These are phyloP conservation scores for Malassezia yamatoensis DNA, from an alignment of 1,284 basidiomycete genomes.

Conservation along the genomic window DNA sequence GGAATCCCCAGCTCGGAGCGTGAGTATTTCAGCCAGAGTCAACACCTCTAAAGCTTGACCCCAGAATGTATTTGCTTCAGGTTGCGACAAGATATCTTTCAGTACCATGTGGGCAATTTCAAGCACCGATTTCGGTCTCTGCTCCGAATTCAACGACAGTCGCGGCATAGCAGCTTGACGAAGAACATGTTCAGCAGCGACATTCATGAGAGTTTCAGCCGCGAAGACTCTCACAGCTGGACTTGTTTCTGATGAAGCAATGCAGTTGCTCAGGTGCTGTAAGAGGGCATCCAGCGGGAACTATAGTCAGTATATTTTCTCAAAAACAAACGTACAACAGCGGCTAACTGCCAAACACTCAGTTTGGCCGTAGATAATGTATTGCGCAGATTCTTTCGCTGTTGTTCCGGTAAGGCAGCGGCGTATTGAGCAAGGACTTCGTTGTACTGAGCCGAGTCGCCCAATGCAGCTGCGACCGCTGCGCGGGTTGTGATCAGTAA, in stretches of 20 bases:
- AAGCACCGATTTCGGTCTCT: neutral
- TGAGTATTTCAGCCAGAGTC: conserved; percentile 3
- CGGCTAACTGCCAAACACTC: conserved; percentile 13
- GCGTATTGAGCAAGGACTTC: conserved; percentile 6
- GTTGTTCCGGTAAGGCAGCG: neutral
- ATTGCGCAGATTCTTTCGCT: conserved; percentile 9
- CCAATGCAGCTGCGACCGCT: conserved; percentile 6
- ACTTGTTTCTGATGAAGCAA: neutral
- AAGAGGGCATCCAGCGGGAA: conserved; percentile 4
- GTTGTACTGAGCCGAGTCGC: conserved; percentile 8
- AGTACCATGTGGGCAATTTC: conserved; percentile 5
- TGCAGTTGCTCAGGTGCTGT: conserved; percentile 5
- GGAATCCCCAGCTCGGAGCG: neutral
- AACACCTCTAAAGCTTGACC: neutral
- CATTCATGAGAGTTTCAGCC: conserved; percentile 4
- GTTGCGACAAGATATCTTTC: neutral
- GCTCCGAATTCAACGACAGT: neutral
- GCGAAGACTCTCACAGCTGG: neutral
- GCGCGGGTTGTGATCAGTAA: conserved; percentile 12
- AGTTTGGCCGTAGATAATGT: neutral
- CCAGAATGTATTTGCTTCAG: conserved; percentile 7
- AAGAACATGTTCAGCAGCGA: neutral
- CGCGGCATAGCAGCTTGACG: neutral
- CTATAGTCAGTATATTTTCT: neutral
- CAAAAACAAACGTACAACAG: neutral